These are phyloP conservation scores for Aspergillus bertholletiae DNA, from an alignment of 495 filamentous ascomycete genomes.

Conservation along the genomic window DNA sequence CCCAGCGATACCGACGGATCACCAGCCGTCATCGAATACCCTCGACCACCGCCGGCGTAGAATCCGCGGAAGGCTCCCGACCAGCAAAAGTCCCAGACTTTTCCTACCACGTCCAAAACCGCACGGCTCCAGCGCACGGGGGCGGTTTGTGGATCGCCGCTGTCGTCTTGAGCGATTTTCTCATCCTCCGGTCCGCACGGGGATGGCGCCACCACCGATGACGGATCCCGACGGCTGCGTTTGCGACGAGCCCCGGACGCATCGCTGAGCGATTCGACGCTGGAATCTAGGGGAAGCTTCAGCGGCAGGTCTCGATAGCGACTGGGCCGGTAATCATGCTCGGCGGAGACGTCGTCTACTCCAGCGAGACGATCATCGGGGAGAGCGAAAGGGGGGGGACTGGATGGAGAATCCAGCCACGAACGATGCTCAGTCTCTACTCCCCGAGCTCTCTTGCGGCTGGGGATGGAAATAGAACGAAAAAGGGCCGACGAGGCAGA, in stretches of 20 bases:
- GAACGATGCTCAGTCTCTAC: slow-evolving; percentile 26
- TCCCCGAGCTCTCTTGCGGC: slow-evolving; percentile 41
- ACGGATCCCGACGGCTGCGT: slow-evolving; percentile 38
- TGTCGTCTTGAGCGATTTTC: slow-evolving; percentile 19
- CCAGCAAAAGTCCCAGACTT: slow-evolving; percentile 79
- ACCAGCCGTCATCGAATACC: slow-evolving; percentile 50
- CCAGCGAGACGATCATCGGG: slow-evolving; percentile 56
- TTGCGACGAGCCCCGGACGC: slow-evolving; percentile 31
- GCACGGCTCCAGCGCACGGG: slow-evolving; percentile 42
- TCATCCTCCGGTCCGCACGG: slow-evolving; percentile 12
- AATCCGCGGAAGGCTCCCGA: slow-evolving; percentile 74
- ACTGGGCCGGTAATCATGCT: slow-evolving; percentile 45
- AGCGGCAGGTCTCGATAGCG: slow-evolving; percentile 41
- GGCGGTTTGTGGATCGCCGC: slow-evolving; percentile 17
- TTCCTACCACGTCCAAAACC: slow-evolving; percentile 63
- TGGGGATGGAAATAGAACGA: slow-evolving; percentile 50
- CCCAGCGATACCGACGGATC: slow-evolving; percentile 1
- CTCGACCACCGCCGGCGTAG: slow-evolving; percentile 75
- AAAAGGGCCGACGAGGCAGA: slow-evolving; percentile 60
- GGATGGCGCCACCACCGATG: slow-evolving; percentile 16
- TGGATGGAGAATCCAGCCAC: slow-evolving; percentile 25
- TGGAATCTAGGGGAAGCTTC: slow-evolving; percentile 29
- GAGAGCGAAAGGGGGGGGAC: slow-evolving; percentile 43
- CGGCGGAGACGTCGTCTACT: slow-evolving; percentile 37
- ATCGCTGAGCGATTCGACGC: slow-evolving; percentile 26